phyloP scores from a whole-genome alignment of 169 alveolate genomes.

The Babesia ovis region DNA sequence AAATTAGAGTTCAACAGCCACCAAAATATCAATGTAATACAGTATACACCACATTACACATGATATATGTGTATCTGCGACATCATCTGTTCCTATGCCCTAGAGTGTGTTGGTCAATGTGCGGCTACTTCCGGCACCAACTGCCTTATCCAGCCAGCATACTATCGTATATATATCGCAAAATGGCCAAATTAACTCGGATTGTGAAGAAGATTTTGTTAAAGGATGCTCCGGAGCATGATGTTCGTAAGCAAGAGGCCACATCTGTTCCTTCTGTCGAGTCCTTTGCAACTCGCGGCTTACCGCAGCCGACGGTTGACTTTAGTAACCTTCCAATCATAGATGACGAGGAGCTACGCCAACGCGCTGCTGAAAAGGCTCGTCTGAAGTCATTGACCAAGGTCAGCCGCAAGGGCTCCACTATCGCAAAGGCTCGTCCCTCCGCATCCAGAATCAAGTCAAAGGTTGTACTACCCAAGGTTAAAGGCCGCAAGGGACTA shows the following conservation, averaged over 20 bases:
- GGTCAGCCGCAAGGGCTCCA: slow-evolving; percentile 36
- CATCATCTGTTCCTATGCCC: not conserved
- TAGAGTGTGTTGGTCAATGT: not conserved
- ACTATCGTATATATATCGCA: slow-evolving; percentile 12
- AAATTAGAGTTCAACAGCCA: too few relatives aligned
- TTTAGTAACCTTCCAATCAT: slow-evolving; percentile 32
- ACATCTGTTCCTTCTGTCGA: slow-evolving; percentile 37
- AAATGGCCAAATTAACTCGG: slow-evolving; percentile 62
- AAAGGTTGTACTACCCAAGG: slow-evolving; percentile 16
- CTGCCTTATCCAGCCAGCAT: not conserved
- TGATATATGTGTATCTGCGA: too few relatives aligned
- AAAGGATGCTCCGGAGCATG: slow-evolving; percentile 26
- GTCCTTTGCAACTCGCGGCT: slow-evolving; percentile 54
- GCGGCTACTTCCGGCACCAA: not conserved
- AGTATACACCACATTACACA: too few relatives aligned
- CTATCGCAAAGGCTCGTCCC: slow-evolving; percentile 36
- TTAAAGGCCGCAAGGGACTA: not conserved
- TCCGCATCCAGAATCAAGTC: slow-evolving; percentile 7
- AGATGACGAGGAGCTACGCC: slow-evolving; percentile 17
- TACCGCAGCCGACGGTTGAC: slow-evolving; percentile 62
- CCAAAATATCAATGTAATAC: too few relatives aligned
- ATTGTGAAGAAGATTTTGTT: slow-evolving; percentile 52
- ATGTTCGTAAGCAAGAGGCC: slow-evolving; percentile 7
- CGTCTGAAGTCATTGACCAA: slow-evolving; percentile 8
- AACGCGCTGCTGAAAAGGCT: slow-evolving; percentile 16